These are phyloP conservation scores for Colletotrichum siamense DNA, from an alignment of 2,329 filamentous ascomycete genomes.

Conservation along the genomic window DNA sequence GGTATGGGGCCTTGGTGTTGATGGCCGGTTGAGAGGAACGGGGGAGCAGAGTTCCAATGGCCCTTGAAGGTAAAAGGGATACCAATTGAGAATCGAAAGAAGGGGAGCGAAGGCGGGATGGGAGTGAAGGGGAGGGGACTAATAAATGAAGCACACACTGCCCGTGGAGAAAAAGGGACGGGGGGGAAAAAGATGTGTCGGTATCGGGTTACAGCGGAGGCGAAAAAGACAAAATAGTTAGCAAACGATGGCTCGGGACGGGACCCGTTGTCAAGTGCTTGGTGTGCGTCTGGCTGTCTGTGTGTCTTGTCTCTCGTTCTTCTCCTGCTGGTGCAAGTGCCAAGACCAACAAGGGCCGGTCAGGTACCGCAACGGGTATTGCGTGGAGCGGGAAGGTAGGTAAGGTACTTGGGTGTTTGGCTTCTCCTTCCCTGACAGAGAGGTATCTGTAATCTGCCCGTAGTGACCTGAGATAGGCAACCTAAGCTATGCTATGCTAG, in stretches of 20 bases:
- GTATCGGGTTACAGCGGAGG: conserved; percentile 13
- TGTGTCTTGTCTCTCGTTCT: neutral
- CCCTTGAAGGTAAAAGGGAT: conserved; percentile 9
- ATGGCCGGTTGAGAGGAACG: conserved; percentile 6
- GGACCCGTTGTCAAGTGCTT: conserved; percentile 14
- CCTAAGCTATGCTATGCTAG: neutral
- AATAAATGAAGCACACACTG: conserved; percentile 14
- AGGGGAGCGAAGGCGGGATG: neutral
- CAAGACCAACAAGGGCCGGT: neutral
- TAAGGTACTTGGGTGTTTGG: neutral
- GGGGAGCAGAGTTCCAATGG: conserved; percentile 13
- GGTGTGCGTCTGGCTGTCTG: neutral
- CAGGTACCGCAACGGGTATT: neutral
- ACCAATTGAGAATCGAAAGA: neutral
- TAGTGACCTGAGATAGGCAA: neutral
- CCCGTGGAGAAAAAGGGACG: neutral
- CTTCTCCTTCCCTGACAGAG: neutral
- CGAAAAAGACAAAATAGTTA: conserved; percentile 6
- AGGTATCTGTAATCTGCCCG: neutral
- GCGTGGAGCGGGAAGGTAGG: neutral
- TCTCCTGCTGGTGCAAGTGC: neutral
- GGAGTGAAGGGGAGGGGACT: conserved; percentile 2
- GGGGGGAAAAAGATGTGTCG: neutral
- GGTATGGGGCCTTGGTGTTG: neutral
- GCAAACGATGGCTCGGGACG: conserved; percentile 10